phyloP scores from a whole-genome alignment of 208 protist species.

The Acanthamoeba lenticulata region DNA sequence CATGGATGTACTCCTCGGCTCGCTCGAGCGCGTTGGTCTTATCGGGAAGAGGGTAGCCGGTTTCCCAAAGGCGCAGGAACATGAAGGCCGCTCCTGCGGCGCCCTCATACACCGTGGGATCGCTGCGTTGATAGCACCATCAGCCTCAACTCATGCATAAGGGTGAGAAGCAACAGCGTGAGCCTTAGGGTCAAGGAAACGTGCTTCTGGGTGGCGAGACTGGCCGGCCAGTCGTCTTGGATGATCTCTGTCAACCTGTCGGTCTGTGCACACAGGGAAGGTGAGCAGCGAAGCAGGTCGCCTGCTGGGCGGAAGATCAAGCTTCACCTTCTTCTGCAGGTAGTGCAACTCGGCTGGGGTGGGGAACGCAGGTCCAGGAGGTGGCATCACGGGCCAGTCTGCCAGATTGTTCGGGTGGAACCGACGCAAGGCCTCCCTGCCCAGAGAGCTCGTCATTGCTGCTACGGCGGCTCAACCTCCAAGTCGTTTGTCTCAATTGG shows the following conservation, averaged over 20 bases:
- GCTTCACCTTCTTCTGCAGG: not conserved
- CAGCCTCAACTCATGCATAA: not conserved
- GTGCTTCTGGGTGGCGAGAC: not conserved
- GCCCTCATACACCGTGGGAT: not conserved
- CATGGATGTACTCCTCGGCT: conserved; percentile 12
- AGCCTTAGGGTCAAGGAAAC: not conserved
- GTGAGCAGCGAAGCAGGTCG: not conserved
- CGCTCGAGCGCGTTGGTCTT: conserved; percentile 13
- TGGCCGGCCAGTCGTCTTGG: conserved; percentile 49
- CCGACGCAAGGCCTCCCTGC: not conserved
- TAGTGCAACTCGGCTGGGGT: not conserved
- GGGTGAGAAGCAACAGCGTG: too few relatives aligned
- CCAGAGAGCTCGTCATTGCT: not conserved
- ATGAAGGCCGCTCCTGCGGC: conserved; percentile 7
- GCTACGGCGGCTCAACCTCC: too few relatives aligned
- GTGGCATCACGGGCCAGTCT: not conserved
- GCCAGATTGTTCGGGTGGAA: not conserved
- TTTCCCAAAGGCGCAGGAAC: conserved; percentile 7
- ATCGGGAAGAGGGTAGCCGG: not conserved
- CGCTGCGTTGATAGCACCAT: not conserved
- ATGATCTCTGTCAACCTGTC: conserved; percentile 17
- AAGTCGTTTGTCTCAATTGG: not conserved
- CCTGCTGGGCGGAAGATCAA: not conserved
- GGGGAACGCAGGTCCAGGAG: not conserved
- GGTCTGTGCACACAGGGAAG: not conserved